phyloP scores from a whole-genome alignment of 495 filamentous ascomycete species.

The Hypoxylon trugodes region DNA sequence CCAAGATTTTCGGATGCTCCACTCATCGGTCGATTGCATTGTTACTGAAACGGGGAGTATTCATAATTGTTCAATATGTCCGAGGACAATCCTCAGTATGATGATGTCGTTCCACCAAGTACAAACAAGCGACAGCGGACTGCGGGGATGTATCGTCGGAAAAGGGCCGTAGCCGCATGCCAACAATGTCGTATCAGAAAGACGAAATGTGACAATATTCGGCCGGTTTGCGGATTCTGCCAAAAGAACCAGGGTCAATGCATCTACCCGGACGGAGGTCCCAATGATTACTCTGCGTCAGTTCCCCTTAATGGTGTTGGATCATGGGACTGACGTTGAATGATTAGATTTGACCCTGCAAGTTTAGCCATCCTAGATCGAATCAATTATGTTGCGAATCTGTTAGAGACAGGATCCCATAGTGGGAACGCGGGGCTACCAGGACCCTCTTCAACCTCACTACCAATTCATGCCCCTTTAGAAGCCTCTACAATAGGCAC shows the following conservation, averaged over 20 bases:
- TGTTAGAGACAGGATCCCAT: neutral
- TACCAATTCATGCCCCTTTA: neutral
- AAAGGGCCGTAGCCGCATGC: slow-evolving; percentile 6
- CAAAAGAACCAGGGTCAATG: slow-evolving; percentile 10
- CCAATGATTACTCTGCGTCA: slow-evolving; percentile 1
- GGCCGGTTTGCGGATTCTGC: slow-evolving; percentile 1
- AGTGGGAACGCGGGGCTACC: neutral
- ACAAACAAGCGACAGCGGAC: slow-evolving; percentile 5
- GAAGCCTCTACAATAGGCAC: neutral
- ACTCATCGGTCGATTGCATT: neutral
- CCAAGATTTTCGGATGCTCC: neutral
- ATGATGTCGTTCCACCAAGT: neutral
- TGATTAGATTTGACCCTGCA: slow-evolving; percentile 1
- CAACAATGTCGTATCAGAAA: slow-evolving; percentile 8
- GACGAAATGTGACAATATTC: slow-evolving; percentile 2
- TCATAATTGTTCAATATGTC: neutral
- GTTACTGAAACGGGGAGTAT: neutral
- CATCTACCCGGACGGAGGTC: slow-evolving; percentile 7
- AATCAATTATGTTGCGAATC: slow-evolving; percentile 6
- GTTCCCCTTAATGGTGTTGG: neutral
- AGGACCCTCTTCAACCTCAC: neutral
- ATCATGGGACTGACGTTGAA: neutral
- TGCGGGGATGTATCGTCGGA: slow-evolving; percentile 7
- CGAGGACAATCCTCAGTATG: neutral
- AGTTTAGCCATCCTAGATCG: slow-evolving; percentile 3